Percentiles rank a stretch among this genome's conserved stretches.
These are phyloP conservation scores for Annulohypoxylon maeteangense DNA, from an alignment of 495 filamentous ascomycete species.

Conservation along the genomic window DNA sequence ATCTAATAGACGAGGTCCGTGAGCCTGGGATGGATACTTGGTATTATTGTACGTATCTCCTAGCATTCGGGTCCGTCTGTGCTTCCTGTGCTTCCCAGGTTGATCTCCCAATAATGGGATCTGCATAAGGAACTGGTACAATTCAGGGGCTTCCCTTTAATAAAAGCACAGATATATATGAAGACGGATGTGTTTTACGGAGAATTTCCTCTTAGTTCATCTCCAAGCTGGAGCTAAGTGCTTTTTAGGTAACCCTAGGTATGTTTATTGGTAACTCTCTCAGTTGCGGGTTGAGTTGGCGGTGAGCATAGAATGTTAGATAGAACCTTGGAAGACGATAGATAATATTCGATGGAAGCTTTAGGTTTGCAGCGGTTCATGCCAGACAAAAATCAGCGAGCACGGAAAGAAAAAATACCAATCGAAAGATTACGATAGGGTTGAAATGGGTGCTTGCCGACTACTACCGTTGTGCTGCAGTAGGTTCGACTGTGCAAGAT, in stretches of 20 bases:
- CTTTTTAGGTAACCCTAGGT: background rate
- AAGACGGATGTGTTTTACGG: background rate
- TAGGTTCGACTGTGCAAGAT: slow-evolving; percentile 18
- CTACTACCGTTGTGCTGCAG: slow-evolving; percentile 11
- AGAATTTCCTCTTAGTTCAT: background rate
- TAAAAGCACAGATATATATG: slow-evolving; percentile 10
- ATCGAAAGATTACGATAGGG: slow-evolving; percentile 17
- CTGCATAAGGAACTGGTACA: slow-evolving; percentile 29
- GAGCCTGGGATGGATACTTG: slow-evolving; percentile 20
- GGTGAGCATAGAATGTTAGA: slow-evolving; percentile 22
- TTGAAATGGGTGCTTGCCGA: slow-evolving; percentile 9
- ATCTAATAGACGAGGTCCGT: slow-evolving; percentile 42
- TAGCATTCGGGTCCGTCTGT: slow-evolving; percentile 27
- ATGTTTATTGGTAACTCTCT: background rate
- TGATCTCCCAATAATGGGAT: slow-evolving; percentile 36
- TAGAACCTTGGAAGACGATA: slow-evolving; percentile 5
- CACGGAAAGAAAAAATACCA: slow-evolving; percentile 36
- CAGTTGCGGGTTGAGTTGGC: slow-evolving; percentile 4
- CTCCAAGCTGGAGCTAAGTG: background rate
- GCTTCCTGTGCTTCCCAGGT: slow-evolving; percentile 23
- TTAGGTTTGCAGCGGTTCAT: slow-evolving; percentile 33
- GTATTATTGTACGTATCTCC: background rate
- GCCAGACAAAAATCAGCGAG: slow-evolving; percentile 25
- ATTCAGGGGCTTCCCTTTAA: slow-evolving; percentile 38
- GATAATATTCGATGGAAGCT: background rate